Evolutionary conservation across 139 green algal species (phyloP).

Genomic region (Yamagishiella unicocca): DNA sequence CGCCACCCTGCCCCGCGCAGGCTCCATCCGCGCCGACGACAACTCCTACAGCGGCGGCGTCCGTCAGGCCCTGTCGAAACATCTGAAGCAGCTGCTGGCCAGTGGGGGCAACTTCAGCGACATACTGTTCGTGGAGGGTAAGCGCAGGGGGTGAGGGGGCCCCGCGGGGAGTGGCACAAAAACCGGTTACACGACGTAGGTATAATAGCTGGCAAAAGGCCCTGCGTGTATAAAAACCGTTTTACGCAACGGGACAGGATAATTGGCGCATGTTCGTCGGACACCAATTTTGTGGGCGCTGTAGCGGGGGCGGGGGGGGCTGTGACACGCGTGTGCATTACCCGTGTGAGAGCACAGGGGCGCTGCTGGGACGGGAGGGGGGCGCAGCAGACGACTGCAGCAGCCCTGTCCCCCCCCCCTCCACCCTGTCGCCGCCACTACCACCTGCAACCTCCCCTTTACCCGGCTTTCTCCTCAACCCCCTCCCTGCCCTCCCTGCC

Average conservation of each 20-base stretch:
- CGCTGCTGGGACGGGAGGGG: too few species aligned
- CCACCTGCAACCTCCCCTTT: not conserved
- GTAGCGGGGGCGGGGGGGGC: too few species aligned
- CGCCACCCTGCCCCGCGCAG: not conserved
- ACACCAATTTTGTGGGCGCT: too few species aligned
- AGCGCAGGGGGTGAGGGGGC: not conserved
- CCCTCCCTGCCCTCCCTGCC: not conserved
- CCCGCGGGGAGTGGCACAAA: too few species aligned
- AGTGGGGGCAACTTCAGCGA: not conserved
- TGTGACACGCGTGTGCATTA: too few species aligned
- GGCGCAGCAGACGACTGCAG: too few species aligned
- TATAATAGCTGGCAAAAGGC: too few species aligned
- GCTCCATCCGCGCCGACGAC: constrained; percentile 4
- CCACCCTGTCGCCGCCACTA: not conserved
- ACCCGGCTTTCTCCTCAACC: not conserved
- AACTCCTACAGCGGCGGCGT: constrained; percentile 43
- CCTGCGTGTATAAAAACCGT: too few species aligned
- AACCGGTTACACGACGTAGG: too few species aligned
- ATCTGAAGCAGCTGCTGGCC: not conserved
- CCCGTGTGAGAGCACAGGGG: too few species aligned
- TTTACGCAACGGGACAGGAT: too few species aligned
- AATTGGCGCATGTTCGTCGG: too few species aligned
- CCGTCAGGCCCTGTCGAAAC: constrained; percentile 37
- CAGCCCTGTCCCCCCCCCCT: not conserved
- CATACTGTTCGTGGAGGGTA: constrained; percentile 52